Base-by-base conservation (phyloP, 306 rosid genomes). In the Dryas drummondii region DNA sequence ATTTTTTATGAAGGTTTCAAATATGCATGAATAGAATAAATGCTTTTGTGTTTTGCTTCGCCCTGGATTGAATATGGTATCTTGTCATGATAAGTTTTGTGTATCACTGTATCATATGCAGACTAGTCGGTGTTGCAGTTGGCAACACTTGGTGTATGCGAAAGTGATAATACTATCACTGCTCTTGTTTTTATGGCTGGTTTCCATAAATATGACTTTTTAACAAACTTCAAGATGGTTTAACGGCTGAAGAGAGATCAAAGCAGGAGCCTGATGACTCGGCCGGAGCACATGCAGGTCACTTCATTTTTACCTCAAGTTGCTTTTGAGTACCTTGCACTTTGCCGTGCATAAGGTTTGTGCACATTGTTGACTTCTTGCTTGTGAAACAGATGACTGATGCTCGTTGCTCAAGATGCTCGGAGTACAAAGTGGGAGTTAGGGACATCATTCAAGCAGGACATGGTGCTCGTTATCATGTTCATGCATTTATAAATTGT, bases 391-490 rank as follows among this genome's bases (percentile, higher is more conserved):
- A 96, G 99, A 96, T 96, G 98, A 92, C 94, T 6, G 93, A 90
- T 80, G 91, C 91, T 59, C 98, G 97, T 76, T 96, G 98, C 88
- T 71, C 92, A 73, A 86, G 87, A 85, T 96, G 99, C 82, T 76
- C 48, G 46, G 96, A 86, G 64, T 72, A 49, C 71, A 96, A 90
- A 79, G 99, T 96, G 44, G 97, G 98, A 32, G 78, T 96, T 57
- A 88, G 91, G 79, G 92, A 92, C 50, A 92, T 92, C 65, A 90
- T 92, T 76, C 93, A 89, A 66, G 97, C 96, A 52, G 99, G 98
- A 83, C 88, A 85, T 50, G 88, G 86, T 49, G 94, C 88, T 72
- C 96, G 98, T 40, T 96, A 92, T 62, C 89, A 92, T 97, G 99
- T 92, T 78, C 56, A 54, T 78, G 50, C 56, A 61, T n/a, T 42